Base-by-base conservation (phyloP, 1,284 basidiomycete genomes). In the Rhodotorula sp. region DNA sequence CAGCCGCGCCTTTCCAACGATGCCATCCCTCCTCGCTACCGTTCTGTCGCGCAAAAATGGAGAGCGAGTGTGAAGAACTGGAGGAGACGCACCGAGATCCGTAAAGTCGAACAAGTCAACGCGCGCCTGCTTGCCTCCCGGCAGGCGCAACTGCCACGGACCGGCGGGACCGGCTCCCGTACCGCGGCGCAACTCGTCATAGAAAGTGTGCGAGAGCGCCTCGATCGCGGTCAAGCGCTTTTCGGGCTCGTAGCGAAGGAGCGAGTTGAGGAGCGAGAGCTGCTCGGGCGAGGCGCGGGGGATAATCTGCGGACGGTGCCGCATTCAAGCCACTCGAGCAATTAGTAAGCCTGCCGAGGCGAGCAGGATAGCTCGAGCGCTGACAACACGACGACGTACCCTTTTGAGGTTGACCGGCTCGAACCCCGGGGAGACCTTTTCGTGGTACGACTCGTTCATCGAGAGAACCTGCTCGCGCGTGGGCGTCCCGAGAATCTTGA, bases 401-500 rank as follows among this genome's bases (percentile, higher is more conserved):
- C 93, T 81, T 49, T 59, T 65, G 71, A 82, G 78, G 31, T 76
- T 75, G 62, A 77, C 77, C 3, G 66, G 23, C 82, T 96, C 94
- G 86, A 99, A 98, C 84, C 98, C 95, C 14, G 96, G 96, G 86
- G 99, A 98, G 83, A 96, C 97, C 87, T 98, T 96, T 82, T 97
- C 93, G 93, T 97, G 96, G 85, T 99, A 99, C 80, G 84, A 80
- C 61, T 96, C 96, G 84, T 99, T 99, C 97, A 99, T 99, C 76
- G 94, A 96, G 89, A 95, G 96, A 87, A 99, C 98, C 84, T 99
- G 94, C 81, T 97, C 94, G 5, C 23, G 7, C 1, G 94, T 95
- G 0, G 96, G 96, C 31, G 97, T 99, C 21, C 96, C 96, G 73
- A 99, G 88, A 52, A 99, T 93, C 84, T 99, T 99, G 89, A 99